Evolutionary conservation across 768 basidiomycete genomes (phyloP).

Genomic region (Termitomyces sp.): DNA sequence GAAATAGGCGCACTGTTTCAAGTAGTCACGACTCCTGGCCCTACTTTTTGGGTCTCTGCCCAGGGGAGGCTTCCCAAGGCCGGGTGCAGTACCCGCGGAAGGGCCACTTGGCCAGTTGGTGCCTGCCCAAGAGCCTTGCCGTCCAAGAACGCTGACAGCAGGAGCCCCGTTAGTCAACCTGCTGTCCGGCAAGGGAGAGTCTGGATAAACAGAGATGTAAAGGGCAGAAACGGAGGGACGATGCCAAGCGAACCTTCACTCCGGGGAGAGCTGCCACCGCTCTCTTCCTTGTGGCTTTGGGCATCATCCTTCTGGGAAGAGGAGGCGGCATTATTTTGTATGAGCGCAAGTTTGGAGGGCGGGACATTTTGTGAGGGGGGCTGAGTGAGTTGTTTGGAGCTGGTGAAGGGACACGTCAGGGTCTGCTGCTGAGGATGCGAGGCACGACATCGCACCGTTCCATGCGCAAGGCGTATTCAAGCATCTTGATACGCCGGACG

Average conservation of each 20-base stretch:
- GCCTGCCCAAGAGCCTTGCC: slow-evolving; percentile 57
- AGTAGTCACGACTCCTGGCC: slow-evolving; percentile 91
- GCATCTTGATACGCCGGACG: slow-evolving; percentile 97
- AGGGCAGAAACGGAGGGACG: slow-evolving; percentile 4
- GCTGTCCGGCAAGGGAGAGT: slow-evolving; percentile 70
- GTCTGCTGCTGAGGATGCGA: slow-evolving; percentile 15
- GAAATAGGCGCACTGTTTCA: slow-evolving; percentile 77
- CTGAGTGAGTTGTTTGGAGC: slow-evolving; percentile 78
- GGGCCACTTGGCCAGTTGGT: slow-evolving; percentile 47
- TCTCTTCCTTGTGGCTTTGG: slow-evolving; percentile 73
- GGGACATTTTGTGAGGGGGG: slow-evolving; percentile 54
- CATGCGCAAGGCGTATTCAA: slow-evolving; percentile 94
- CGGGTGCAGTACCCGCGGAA: slow-evolving; percentile 39
- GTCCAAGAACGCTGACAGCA: slow-evolving; percentile 39
- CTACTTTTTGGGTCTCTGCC: slow-evolving; percentile 95
- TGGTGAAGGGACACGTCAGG: slow-evolving; percentile 40
- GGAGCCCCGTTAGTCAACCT: slow-evolving; percentile 62
- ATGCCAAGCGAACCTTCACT: slow-evolving; percentile 60
- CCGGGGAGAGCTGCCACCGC: slow-evolving; percentile 78
- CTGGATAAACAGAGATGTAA: slow-evolving; percentile 32
- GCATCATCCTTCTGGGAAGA: slow-evolving; percentile 69
- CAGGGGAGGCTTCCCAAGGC: slow-evolving; percentile 66
- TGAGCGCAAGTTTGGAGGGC: slow-evolving; percentile 61
- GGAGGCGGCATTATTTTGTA: slow-evolving; percentile 50
- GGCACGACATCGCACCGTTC: slow-evolving; percentile 69